Evolutionary conservation across 2,329 filamentous ascomycete genomes (phyloP).

Genomic region (Dothiorella sarmentorum): DNA sequence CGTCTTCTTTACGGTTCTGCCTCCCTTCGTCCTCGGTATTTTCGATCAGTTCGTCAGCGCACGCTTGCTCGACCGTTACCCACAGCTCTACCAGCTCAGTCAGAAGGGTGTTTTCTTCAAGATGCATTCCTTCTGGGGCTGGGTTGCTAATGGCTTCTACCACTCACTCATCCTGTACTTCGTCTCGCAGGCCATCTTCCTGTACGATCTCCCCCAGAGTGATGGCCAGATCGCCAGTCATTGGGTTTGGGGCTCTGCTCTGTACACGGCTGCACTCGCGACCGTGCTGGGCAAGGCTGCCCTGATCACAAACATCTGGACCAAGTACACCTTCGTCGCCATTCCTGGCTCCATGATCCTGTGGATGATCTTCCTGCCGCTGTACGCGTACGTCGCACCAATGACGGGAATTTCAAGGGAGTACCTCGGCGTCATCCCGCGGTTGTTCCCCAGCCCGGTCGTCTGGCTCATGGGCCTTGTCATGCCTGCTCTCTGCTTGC

Average conservation of each 20-base stretch:
- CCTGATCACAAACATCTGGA: constrained; percentile 96
- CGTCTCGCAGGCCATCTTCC: constrained; percentile 75
- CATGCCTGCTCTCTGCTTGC: constrained; percentile 74
- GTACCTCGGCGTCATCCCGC: constrained; percentile 78
- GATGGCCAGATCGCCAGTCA: constrained; percentile 85
- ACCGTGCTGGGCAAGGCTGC: constrained; percentile 94
- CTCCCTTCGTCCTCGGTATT: constrained; percentile 90
- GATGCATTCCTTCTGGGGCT: constrained; percentile 85
- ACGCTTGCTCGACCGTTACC: constrained; percentile 87
- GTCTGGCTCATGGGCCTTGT: constrained; percentile 91
- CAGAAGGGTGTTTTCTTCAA: constrained; percentile 94
- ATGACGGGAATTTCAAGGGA: constrained; percentile 77
- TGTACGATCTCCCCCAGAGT: constrained; percentile 70
- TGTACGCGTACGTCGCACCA: constrained; percentile 82
- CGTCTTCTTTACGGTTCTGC: constrained; percentile 93
- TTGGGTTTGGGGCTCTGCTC: constrained; percentile 96
- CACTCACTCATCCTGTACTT: constrained; percentile 94
- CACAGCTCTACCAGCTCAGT: constrained; percentile 89
- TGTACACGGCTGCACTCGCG: constrained; percentile 89
- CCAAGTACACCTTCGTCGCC: constrained; percentile 92
- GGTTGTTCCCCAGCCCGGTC: constrained; percentile 73
- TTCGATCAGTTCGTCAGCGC: constrained; percentile 98
- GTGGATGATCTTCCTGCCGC: constrained; percentile 86
- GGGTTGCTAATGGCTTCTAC: constrained; percentile 93
- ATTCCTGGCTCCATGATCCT: constrained; percentile 91